Base-by-base conservation (phyloP, 306 rosid species). In the Vigna angularis region DNA sequence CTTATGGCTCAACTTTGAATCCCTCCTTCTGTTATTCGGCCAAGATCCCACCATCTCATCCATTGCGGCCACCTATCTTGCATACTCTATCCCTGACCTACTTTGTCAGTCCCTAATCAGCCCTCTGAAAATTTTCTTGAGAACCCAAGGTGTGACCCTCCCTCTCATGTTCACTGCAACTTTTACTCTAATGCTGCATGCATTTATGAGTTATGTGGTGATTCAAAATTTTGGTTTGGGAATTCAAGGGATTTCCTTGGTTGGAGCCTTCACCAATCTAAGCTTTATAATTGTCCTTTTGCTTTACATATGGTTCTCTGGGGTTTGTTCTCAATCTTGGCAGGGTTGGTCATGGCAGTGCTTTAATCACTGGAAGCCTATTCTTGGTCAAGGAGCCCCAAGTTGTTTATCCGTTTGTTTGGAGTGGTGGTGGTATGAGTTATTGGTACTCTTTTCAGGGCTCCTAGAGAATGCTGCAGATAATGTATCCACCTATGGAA, bases 381-480 rank as follows among this genome's bases (percentile, higher is more conserved):
- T 89, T 64, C 74, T 86, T 4, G 4, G 5, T 10, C 87, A 86
- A 51, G 84, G 87, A 1, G 15, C 81, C 28, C 90, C 89, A 2
- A 84, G 86, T 17, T 85, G 90, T 50, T 1, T 73, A 17, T 82
- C 85, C 0, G 56, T 85, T 16, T 86, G 89, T 64, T 58, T 86
- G 36, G 89, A 89, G 38, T 86, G 88, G 92, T 84, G 90, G 90
- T 86, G 92, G 90, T 88, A 88, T 10, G 89, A 88, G 78, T 7
- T 88, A 12, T 53, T 88, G 75, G 81, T 82, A 1, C 7, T 84
- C 1, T 52, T 88, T 36, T 84, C 84, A 0, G 90, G 86, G 3
- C 30, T 82, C 6, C 47, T 88, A 14, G 0, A 3, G 3, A 77
- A 84, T 45, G 79, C 83, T 2, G 34, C 72, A 0, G 87, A 86